Percentiles rank a stretch among this genome's conserved stretches.
phyloP scores from a whole-genome alignment of 2,329 filamentous ascomycete species.

The Talaromyces amestolkiae region DNA sequence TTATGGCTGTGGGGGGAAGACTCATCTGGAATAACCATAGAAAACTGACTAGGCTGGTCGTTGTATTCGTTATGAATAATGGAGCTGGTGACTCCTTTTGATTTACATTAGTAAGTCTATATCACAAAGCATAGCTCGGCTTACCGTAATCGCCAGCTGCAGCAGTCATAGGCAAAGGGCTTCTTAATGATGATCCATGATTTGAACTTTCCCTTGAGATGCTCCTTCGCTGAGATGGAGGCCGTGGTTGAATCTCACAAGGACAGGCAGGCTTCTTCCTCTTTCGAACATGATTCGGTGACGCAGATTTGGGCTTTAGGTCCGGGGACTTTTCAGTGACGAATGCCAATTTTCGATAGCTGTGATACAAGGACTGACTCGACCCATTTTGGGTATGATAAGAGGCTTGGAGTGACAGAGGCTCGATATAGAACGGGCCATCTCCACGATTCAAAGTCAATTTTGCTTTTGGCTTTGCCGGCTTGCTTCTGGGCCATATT shows the following conservation, averaged over 20 bases:
- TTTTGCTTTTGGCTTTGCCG: neutral
- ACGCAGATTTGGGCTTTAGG: neutral
- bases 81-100: too few relatives aligned
- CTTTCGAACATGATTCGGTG: neutral
- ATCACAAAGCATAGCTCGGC: too few relatives aligned
- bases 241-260: neutral
- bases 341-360: slow-evolving; percentile 4
- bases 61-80: too few relatives aligned
- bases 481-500: slow-evolving; percentile 1
- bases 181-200: too few relatives aligned
- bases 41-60: neutral
- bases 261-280: neutral
- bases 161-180: too few relatives aligned
- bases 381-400: neutral
- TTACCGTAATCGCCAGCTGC: too few relatives aligned
- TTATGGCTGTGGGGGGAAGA: neutral
- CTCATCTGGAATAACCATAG: neutral
- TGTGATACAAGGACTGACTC: neutral
- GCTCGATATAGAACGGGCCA: slow-evolving; percentile 8
- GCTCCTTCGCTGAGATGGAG: neutral
- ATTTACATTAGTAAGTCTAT: too few relatives aligned
- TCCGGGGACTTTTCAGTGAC: neutral
- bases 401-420: slow-evolving; percentile 10
- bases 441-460: neutral
- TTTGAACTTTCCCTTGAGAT: too few relatives aligned